phyloP scores from a whole-genome alignment of 1,139 yeast species.

The Schwanniomyces etchellsii region DNA sequence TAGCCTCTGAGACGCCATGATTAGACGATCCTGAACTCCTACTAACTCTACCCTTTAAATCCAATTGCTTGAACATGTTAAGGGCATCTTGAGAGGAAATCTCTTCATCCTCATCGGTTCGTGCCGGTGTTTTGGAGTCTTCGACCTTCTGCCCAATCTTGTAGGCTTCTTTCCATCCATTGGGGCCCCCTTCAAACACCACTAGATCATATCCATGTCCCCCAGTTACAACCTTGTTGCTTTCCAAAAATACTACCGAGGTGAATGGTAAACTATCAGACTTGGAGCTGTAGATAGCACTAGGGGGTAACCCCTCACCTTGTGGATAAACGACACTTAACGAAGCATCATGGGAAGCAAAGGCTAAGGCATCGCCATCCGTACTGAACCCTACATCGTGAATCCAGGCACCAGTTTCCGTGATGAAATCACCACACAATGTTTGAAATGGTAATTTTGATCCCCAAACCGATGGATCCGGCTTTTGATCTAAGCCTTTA shows the following conservation, averaged over 20 bases:
- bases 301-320: conserved; percentile 58
- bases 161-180: conserved; percentile 63
- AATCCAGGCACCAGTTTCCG: conserved; percentile 82
- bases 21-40: conserved; percentile 15
- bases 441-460: conserved; percentile 94
- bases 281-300: conserved; percentile 39
- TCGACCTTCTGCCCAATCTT: conserved; percentile 47
- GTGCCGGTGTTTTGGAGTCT: conserved; percentile 23
- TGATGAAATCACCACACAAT: conserved; percentile 76
- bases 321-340: conserved; percentile 71
- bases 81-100: conserved; percentile 75
- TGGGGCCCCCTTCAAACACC: conserved; percentile 65
- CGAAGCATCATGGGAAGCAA: conserved; percentile 73
- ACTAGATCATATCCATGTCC: conserved; percentile 94
- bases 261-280: conserved; percentile 83
- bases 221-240: conserved; percentile 70
- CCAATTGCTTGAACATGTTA: conserved; percentile 94
- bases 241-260: conserved; percentile 63
- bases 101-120: conserved; percentile 52
- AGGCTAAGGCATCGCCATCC: conserved; percentile 70
- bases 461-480: conserved; percentile 86
- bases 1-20: conserved; percentile 21
- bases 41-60: conserved; percentile 78
- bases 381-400: conserved; percentile 89
- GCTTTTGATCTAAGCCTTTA: conserved; percentile 84